Percentiles rank a stretch among this genome's conserved stretches.
Evolutionary conservation across 2,329 filamentous ascomycete genomes (phyloP).

Genomic region (Fusarium sp.): DNA sequence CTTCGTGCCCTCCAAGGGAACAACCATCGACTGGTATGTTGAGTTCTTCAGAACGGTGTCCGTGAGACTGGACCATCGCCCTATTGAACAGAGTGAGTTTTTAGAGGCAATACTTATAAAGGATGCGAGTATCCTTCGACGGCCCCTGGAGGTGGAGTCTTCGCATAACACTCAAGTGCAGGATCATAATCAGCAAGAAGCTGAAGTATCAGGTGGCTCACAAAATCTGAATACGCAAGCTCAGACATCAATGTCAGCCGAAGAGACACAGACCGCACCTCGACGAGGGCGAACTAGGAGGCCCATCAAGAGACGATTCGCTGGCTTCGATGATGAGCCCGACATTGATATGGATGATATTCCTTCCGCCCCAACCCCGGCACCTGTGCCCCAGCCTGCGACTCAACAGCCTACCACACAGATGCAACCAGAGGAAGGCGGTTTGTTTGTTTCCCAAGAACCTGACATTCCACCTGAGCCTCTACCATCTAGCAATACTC

Average conservation of each 20-base stretch:
- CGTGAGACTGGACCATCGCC: slow-evolving; percentile 78
- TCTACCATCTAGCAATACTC: slow-evolving; percentile 35
- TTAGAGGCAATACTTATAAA: slow-evolving; percentile 88
- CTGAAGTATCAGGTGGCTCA: slow-evolving; percentile 4
- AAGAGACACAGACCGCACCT: slow-evolving; percentile 42
- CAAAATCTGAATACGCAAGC: slow-evolving; percentile 23
- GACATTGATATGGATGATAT: slow-evolving; percentile 54
- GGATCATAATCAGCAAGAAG: slow-evolving; percentile 11
- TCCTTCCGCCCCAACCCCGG: slow-evolving; percentile 15
- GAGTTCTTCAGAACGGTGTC: slow-evolving; percentile 78
- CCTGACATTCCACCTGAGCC: slow-evolving; percentile 41
- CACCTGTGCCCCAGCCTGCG: slow-evolving; percentile 1
- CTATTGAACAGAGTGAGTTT: slow-evolving; percentile 91
- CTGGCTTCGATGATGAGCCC: slow-evolving; percentile 71
- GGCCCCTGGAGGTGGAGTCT: slow-evolving; percentile 68
- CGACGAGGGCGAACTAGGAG: slow-evolving; percentile 50
- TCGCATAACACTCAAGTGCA: slow-evolving; percentile 39
- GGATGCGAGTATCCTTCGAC: slow-evolving; percentile 78
- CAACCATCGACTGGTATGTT: slow-evolving; percentile 73
- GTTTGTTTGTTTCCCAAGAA: slow-evolving; percentile 69
- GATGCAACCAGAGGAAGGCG: slow-evolving; percentile 50
- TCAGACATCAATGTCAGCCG: slow-evolving; percentile 26
- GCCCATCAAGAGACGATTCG: slow-evolving; percentile 71
- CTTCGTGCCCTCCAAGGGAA: slow-evolving; percentile 69
- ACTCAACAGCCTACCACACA: background rate